These are phyloP conservation scores for Pseudogymnoascus sp. DNA, from an alignment of 2,329 filamentous ascomycete genomes.

Conservation along the genomic window DNA sequence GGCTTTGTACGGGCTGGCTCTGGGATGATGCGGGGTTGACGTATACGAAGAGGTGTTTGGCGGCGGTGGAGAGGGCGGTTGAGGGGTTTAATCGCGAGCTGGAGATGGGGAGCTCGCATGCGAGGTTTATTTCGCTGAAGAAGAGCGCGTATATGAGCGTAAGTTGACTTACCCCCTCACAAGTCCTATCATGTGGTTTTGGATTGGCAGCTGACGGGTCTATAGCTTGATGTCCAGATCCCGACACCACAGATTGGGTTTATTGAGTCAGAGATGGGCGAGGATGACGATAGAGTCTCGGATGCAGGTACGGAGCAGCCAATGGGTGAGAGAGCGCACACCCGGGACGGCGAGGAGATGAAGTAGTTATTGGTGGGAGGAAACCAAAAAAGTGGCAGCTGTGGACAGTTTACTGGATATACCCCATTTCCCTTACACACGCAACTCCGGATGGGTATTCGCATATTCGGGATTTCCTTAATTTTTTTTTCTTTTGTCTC, in stretches of 20 bases:
- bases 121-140: conserved; percentile 66
- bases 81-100: conserved; percentile 76
- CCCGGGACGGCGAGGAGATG: neutral
- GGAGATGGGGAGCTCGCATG: conserved; percentile 46
- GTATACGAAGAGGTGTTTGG: conserved; percentile 62
- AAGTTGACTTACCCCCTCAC: conserved; percentile 27
- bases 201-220: neutral
- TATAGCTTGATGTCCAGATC: conserved; percentile 8
- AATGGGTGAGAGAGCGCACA: neutral
- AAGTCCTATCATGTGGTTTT: neutral
- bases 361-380: neutral
- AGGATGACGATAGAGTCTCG: neutral
- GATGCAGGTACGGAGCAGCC: neutral
- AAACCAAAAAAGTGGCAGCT: neutral
- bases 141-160: conserved; percentile 83
- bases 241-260: conserved; percentile 8
- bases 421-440: conserved; percentile 3
- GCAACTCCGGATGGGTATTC: neutral
- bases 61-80: conserved; percentile 68
- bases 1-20: conserved; percentile 80
- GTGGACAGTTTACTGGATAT: conserved; percentile 4
- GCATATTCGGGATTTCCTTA: neutral
- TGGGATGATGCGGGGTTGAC: conserved; percentile 87
- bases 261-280: neutral
- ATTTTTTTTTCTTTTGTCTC: neutral